Evolutionary conservation across 2,329 filamentous ascomycete species (phyloP), one percentile per base, ranked within the genome.

Genomic region (Ophiognomonia clavigignenti-juglandacearum): DNA sequence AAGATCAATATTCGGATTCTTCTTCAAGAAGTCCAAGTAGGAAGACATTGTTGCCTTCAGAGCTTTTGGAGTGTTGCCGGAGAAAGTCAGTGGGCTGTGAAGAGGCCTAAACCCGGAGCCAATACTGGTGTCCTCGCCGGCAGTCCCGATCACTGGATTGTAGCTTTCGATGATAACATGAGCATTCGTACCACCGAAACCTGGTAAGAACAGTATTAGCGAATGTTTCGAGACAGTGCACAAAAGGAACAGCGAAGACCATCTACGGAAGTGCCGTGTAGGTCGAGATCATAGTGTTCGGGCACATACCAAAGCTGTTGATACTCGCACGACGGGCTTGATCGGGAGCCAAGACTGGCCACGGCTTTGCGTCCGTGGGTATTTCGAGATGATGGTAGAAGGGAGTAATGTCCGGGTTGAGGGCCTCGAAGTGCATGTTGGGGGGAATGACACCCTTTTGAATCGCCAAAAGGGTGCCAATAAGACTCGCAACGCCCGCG

Each of bases 401-500:
- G 1, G 58, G 61, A 7, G 56, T 39, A 1, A 73, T 57, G 6
- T 50, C 53, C 0, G 64, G 63, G 40, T 67, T 70, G 4, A 65
- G 53, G 0, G 50, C 53, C 4, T 63, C 47, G 32, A 70, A 61
- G 8, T 63, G 61, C 2, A 65, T 53, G 29, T 68, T 69, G 5
- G 66, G 64, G 0, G 65, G 63, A 3, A 70, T 49, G 1, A 46
- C 47, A 1, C 55, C 59, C 14, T 69, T 56, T 50, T 69, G 64
- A 45, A 71, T 52, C 16, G 59, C 57, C 9, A 64, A 54, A 6
- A 67, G 46, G 0, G 60, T 57, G 47, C 67, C 69, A 13, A 72
- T 56, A 18, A 73, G 37, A 11, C 65, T 64, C 0, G 68, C 67
- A 11, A 73, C 51, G 2, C 70, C 70, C 7, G 68, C 66, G 2